phyloP scores from a whole-genome alignment of 768 basidiomycete species.

The Melanogaster broomeanus region DNA sequence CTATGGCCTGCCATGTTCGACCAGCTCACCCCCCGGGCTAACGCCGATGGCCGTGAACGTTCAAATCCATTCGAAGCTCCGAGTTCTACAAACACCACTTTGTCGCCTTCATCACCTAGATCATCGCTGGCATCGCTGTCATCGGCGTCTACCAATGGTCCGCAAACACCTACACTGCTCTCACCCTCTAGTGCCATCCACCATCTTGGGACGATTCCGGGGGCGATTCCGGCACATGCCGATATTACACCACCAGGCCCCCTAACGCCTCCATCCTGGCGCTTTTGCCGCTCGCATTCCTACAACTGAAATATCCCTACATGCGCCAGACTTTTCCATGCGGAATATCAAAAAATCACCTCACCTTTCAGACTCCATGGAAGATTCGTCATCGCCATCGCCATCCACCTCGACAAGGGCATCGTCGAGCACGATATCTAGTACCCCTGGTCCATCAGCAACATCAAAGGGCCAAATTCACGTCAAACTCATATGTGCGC shows the following conservation, averaged over 20 bases:
- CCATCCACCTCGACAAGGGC: constrained; percentile 40
- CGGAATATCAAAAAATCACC: constrained; percentile 51
- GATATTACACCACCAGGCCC: constrained; percentile 45
- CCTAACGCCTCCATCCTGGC: constrained; percentile 48
- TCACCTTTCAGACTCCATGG: constrained; percentile 32
- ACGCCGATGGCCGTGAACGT: constrained; percentile 43
- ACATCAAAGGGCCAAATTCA: constrained; percentile 77
- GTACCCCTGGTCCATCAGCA: constrained; percentile 31
- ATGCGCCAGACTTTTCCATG: constrained; percentile 87
- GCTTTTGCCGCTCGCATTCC: constrained; percentile 52
- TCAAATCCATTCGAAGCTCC: constrained; percentile 64
- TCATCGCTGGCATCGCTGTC: constrained; percentile 8
- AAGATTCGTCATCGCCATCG: constrained; percentile 40
- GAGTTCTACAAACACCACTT: constrained; percentile 31
- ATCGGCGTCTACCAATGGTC: constrained; percentile 2
- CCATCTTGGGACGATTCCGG: constrained; percentile 28
- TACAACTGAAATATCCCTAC: constrained; percentile 70
- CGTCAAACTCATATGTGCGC: constrained; percentile 93
- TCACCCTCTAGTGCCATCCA: constrained; percentile 21
- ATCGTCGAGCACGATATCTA: constrained; percentile 27
- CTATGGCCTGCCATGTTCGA: constrained; percentile 62
- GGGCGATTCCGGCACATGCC: constrained; percentile 25
- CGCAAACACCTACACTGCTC: constrained; percentile 12
- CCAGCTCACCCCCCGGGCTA: constrained; percentile 61
- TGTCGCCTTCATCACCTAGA: constrained; percentile 20